Percentiles rank a stretch among this genome's conserved stretches.
Evolutionary conservation across 768 basidiomycete species (phyloP).

Genomic region (Pleurotus platypus): DNA sequence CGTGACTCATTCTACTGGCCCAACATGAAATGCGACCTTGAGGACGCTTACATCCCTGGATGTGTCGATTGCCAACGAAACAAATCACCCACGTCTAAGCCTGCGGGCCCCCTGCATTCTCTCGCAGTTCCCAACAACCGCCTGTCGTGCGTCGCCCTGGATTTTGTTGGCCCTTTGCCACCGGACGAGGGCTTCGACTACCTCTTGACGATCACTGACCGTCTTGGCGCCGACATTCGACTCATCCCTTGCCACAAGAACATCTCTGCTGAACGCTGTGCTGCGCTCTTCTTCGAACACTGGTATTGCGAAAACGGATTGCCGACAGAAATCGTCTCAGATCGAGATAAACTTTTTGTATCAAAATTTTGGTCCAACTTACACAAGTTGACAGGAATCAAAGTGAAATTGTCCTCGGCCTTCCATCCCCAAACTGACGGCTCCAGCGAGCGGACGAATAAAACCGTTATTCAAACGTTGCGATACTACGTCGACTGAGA

Average conservation of each 20-base stretch:
- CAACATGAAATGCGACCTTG: too few relatives aligned
- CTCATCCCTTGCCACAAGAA: not conserved
- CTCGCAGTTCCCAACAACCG: not conserved
- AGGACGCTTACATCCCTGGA: too few relatives aligned
- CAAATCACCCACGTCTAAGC: conserved; percentile 19
- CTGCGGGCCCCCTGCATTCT: conserved; percentile 10
- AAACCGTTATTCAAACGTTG: too few relatives aligned
- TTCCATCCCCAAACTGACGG: too few relatives aligned
- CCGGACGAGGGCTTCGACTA: conserved; percentile 16
- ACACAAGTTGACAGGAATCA: too few relatives aligned
- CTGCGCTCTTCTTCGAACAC: not conserved
- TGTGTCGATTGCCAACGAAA: too few relatives aligned
- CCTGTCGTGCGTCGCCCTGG: conserved; percentile 2
- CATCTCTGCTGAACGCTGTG: not conserved
- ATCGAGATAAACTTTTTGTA: too few relatives aligned
- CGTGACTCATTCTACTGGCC: too few relatives aligned
- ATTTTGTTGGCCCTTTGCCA: conserved; percentile 24
- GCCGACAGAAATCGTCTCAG: too few relatives aligned
- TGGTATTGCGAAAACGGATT: conserved; percentile 15
- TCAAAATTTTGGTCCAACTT: conserved; percentile 2
- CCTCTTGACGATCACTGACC: not conserved
- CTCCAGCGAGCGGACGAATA: too few relatives aligned
- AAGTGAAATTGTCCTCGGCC: too few relatives aligned
- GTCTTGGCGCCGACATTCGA: not conserved
- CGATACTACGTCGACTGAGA: too few relatives aligned